Conservation (phyloP, 192 early-diverging fungal species). For the Polychytrium aggregatum region DNA sequence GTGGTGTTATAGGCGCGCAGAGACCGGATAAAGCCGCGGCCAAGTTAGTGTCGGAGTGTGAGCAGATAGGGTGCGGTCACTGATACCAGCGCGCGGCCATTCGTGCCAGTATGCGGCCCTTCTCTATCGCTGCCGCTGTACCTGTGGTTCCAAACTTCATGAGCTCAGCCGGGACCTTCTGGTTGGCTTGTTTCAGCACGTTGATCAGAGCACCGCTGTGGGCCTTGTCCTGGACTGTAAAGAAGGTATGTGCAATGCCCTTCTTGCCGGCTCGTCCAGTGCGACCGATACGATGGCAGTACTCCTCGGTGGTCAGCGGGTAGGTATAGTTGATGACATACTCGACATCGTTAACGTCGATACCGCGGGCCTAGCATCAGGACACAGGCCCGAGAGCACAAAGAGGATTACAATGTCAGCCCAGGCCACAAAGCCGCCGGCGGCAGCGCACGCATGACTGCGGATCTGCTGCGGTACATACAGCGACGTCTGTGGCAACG, state of each 20-base stretch:
- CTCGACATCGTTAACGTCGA: slow-evolving; percentile 73
- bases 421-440: too few relatives aligned
- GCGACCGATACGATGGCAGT: slow-evolving; percentile 71
- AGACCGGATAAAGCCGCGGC: background rate
- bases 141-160: slow-evolving; percentile 84
- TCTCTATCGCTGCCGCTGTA: too few relatives aligned
- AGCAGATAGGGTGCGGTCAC: too few relatives aligned
- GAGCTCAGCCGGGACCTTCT: slow-evolving; percentile 73
- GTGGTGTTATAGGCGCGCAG: too few relatives aligned
- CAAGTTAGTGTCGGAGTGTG: background rate
- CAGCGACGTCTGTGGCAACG: slow-evolving; percentile 91
- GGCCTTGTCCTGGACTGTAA: slow-evolving; percentile 79
- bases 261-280: slow-evolving; percentile 89
- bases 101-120: too few relatives aligned
- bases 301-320: slow-evolving; percentile 93
- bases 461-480: too few relatives aligned
- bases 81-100: too few relatives aligned
- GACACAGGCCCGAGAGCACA: too few relatives aligned
- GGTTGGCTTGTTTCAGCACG: slow-evolving; percentile 77
- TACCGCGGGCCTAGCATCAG: slow-evolving; percentile 24
- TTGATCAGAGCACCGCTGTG: slow-evolving; percentile 64
- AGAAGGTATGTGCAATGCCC: slow-evolving; percentile 87
- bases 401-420: too few relatives aligned
- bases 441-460: too few relatives aligned
- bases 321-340: slow-evolving; percentile 95